Conservation (phyloP, 192 early-diverging fungal genomes). For the Podila minutissima region DNA sequence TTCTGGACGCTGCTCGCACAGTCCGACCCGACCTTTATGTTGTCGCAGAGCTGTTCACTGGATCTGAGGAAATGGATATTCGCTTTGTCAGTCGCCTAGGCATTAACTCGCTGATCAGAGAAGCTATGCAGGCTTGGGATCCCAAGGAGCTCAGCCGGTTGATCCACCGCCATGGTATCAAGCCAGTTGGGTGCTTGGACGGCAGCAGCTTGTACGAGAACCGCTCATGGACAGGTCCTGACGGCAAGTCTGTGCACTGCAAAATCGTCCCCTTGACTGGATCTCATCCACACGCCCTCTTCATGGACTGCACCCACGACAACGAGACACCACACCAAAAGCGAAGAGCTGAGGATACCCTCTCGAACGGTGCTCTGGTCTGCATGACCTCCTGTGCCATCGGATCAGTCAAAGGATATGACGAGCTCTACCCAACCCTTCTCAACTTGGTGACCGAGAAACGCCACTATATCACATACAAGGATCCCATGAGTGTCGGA, state of each 20-base stretch:
- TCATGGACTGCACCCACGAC: conserved; percentile 99
- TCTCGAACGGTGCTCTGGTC: conserved; percentile 92
- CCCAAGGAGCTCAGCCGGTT: conserved; percentile 88
- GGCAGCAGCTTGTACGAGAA: conserved; percentile 65
- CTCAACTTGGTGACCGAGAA: conserved; percentile 91
- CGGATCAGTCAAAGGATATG: conserved; percentile 98
- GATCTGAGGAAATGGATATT: conserved; percentile 93
- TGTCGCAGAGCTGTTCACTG: conserved; percentile 98
- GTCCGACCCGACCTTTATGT: conserved; percentile 95
- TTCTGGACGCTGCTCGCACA: conserved; percentile 87
- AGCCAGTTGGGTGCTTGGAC: conserved; percentile 90
- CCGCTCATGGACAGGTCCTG: conserved; percentile 45
- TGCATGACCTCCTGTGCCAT: conserved; percentile 91
- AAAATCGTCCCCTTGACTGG: conserved; percentile 79
- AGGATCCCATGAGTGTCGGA: conserved; percentile 62
- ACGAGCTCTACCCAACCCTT: conserved; percentile 90
- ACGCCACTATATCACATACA: conserved; percentile 76
- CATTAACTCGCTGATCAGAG: conserved; percentile 96
- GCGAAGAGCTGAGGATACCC: conserved; percentile 85
- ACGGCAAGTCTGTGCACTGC: conserved; percentile 55
- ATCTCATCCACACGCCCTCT: conserved; percentile 90
- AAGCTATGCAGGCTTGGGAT: conserved; percentile 99
- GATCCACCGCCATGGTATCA: conserved; percentile 92
- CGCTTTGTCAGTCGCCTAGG: conserved; percentile 92
- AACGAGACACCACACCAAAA: conserved; percentile 97